These are phyloP conservation scores for Diaporthe citri DNA, from an alignment of 2,329 filamentous ascomycete genomes.

Conservation along the genomic window DNA sequence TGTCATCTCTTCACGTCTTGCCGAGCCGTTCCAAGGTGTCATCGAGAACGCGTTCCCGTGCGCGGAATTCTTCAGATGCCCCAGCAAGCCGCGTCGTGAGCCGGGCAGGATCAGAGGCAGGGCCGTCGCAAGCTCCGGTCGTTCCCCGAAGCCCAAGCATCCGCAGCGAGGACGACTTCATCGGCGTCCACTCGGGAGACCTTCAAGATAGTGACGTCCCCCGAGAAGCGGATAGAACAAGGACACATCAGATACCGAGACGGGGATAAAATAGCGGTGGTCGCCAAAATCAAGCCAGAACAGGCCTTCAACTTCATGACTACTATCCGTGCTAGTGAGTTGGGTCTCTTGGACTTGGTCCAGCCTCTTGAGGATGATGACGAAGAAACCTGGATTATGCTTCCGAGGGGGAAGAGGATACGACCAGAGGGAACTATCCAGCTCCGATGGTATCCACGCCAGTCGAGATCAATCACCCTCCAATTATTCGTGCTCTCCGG, in stretches of 20 bases:
- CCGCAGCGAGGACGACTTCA: background rate
- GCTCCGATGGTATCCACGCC: background rate
- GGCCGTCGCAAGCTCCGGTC: background rate
- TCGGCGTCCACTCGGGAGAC: background rate
- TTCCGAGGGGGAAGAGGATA: background rate
- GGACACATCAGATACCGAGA: background rate
- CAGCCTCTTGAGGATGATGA: background rate
- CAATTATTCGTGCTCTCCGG: background rate
- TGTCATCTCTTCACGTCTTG: background rate
- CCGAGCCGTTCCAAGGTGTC: background rate
- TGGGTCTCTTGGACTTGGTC: background rate
- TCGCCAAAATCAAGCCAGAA: background rate
- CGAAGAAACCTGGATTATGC: background rate
- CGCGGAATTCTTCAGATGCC: too few relatives aligned
- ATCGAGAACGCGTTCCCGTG: background rate
- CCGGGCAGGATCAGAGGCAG: background rate
- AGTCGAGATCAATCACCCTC: background rate
- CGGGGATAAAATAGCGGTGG: background rate
- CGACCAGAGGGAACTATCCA: background rate
- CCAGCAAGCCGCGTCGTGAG: background rate
- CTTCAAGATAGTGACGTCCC: background rate
- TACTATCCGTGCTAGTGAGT: background rate
- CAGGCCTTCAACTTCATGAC: conserved; percentile 25
- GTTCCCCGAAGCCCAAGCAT: background rate
- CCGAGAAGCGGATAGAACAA: background rate